A percentile compares a stretch with the other conserved stretches of the same genome.
These are phyloP conservation scores for Scedosporium minutisporum DNA, from an alignment of 2,329 filamentous ascomycete genomes.

Conservation along the genomic window DNA sequence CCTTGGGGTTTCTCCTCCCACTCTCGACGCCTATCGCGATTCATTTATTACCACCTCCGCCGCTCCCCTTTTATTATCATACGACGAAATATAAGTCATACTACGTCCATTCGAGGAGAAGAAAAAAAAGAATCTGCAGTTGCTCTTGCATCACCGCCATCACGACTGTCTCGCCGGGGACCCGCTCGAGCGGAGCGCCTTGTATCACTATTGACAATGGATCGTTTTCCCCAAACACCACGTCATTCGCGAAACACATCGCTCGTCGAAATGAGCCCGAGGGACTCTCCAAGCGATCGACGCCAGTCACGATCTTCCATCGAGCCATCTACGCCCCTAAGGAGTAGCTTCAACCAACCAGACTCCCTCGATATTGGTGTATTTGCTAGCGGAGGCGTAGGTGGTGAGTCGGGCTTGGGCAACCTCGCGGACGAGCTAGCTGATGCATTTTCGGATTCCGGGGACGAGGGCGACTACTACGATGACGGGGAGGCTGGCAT, in stretches of 20 bases:
- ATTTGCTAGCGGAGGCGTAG: slow-evolving; percentile 24
- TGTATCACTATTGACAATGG: slow-evolving; percentile 21
- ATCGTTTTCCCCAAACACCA: slow-evolving; percentile 43
- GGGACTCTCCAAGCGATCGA: slow-evolving; percentile 32
- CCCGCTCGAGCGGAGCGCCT: neutral
- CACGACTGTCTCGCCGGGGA: neutral
- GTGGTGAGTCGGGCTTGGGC: slow-evolving; percentile 51
- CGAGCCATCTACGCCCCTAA: slow-evolving; percentile 38
- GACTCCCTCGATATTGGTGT: slow-evolving; percentile 37
- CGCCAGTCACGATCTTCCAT: slow-evolving; percentile 42
- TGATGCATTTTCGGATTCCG: slow-evolving; percentile 59
- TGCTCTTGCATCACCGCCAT: neutral
- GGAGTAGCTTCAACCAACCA: slow-evolving; percentile 37
- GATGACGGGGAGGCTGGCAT: slow-evolving; percentile 32
- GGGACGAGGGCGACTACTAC: slow-evolving; percentile 47
- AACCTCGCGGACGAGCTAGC: slow-evolving; percentile 76
- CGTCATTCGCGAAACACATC: slow-evolving; percentile 51
- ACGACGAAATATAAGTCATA: too few relatives aligned
- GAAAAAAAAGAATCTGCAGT: too few relatives aligned
- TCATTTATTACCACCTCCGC: neutral
- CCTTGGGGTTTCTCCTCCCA: too few relatives aligned
- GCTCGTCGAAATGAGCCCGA: slow-evolving; percentile 36
- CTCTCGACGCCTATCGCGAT: neutral
- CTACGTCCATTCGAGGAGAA: too few relatives aligned
- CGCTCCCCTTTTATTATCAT: too few relatives aligned